Conservation (phyloP, 345 rosid species). For the Mangifera indica region DNA sequence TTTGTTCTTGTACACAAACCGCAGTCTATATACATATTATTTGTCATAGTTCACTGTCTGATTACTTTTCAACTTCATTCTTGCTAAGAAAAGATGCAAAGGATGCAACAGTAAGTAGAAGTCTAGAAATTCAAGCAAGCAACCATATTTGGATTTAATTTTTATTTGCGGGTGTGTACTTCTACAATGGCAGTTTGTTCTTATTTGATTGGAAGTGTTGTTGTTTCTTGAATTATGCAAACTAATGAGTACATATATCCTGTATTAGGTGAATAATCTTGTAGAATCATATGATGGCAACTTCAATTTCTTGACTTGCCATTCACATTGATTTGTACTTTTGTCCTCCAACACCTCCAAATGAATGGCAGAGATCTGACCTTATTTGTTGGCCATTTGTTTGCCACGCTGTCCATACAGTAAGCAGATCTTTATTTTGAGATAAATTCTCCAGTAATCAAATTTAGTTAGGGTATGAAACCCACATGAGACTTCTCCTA, state of each 20-base stretch:
- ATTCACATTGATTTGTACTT: background rate
- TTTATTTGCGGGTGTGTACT: too few species aligned
- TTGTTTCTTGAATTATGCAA: background rate
- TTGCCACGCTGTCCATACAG: background rate
- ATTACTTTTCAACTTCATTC: too few species aligned
- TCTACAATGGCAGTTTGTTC: too few species aligned
- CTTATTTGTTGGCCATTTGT: constrained; percentile 4
- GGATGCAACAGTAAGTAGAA: too few species aligned
- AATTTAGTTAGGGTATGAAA: background rate
- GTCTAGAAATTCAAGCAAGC: background rate
- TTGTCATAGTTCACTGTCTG: too few species aligned
- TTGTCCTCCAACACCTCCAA: background rate
- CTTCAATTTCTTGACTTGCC: background rate
- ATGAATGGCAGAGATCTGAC: constrained; percentile 11
- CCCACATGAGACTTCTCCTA: background rate
- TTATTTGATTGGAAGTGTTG: background rate
- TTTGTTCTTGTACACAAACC: background rate
- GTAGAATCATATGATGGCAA: background rate
- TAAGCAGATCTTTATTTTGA: background rate
- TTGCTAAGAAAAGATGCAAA: background rate
- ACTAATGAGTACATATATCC: background rate
- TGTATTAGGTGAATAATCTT: background rate
- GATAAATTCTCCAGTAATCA: background rate
- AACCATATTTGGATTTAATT: background rate
- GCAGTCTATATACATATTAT: background rate